Percentiles rank a stretch among this genome's conserved stretches.
These are phyloP conservation scores for Cynanchum wilfordii DNA, from an alignment of 257 asterid species.

Conservation along the genomic window DNA sequence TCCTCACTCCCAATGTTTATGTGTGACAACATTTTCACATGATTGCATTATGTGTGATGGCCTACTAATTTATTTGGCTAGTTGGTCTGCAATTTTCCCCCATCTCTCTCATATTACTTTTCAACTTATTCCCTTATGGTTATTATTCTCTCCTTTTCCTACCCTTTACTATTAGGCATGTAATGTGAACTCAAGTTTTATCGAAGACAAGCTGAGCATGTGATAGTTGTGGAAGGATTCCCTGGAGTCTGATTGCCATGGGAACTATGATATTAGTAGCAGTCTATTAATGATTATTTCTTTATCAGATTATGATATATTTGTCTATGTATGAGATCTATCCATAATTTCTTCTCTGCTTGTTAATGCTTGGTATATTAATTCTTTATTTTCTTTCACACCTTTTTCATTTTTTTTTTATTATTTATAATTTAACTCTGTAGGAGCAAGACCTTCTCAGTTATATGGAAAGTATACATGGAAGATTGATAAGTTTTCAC, in stretches of 20 bases:
- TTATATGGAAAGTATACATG: constrained; percentile 44
- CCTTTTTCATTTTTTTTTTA: no score
- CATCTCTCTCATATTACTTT: background rate
- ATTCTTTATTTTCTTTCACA: background rate
- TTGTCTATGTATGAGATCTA: background rate
- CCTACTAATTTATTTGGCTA: background rate
- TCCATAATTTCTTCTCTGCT: constrained; percentile 4
- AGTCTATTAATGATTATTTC: background rate
- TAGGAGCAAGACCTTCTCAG: constrained; percentile 39
- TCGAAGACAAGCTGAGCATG: background rate
- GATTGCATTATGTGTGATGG: background rate
- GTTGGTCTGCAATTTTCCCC: background rate
- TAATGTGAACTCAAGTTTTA: background rate
- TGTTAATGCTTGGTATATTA: background rate
- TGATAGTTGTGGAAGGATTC: background rate
- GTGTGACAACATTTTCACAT: background rate
- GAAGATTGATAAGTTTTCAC: constrained; percentile 51
- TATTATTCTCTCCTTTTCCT: background rate
- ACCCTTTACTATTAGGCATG: background rate
- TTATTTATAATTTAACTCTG: constrained; percentile 7
- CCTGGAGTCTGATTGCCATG: background rate
- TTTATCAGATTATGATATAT: background rate
- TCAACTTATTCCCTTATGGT: background rate
- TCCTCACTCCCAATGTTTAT: background rate
- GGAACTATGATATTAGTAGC: background rate